Evolutionary conservation across 2,329 filamentous ascomycete genomes (phyloP).

Genomic region (Dichotomopilus funicola): DNA sequence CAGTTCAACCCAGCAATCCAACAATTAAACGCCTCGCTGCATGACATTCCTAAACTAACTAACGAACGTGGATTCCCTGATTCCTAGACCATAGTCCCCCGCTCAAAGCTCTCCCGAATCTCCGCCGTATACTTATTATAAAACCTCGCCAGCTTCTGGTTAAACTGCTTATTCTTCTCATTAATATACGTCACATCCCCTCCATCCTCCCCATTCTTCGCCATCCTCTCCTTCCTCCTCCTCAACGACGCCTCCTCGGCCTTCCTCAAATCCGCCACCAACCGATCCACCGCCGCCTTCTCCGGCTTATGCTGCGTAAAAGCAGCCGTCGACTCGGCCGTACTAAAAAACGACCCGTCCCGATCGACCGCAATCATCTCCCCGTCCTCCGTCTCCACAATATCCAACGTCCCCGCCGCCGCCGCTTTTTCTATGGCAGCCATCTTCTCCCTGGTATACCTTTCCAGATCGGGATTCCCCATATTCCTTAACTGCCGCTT

Average conservation of each 20-base stretch:
- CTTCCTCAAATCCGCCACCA: slow-evolving; percentile 80
- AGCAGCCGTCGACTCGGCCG: slow-evolving; percentile 65
- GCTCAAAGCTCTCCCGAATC: slow-evolving; percentile 94
- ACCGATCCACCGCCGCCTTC: slow-evolving; percentile 76
- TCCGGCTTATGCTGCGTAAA: slow-evolving; percentile 83
- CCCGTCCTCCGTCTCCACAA: slow-evolving; percentile 91
- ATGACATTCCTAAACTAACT: slow-evolving; percentile 3
- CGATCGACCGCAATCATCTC: slow-evolving; percentile 92
- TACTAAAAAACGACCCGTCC: slow-evolving; percentile 85
- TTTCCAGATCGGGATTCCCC: slow-evolving; percentile 65
- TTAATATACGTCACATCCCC: slow-evolving; percentile 96
- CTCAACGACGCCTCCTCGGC: slow-evolving; percentile 81
- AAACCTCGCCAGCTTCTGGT: slow-evolving; percentile 90
- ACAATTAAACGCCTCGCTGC: no score
- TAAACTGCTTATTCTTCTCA: slow-evolving; percentile 99
- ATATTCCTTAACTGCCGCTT: slow-evolving; percentile 80
- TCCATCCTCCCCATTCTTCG: slow-evolving; percentile 71
- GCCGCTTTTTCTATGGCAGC: slow-evolving; percentile 80
- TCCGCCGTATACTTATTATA: slow-evolving; percentile 99
- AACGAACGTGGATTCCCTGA: neutral
- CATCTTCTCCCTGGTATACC: slow-evolving; percentile 83
- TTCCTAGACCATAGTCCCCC: slow-evolving; percentile 90
- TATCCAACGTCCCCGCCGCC: slow-evolving; percentile 75
- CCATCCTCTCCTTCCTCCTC: slow-evolving; percentile 74
- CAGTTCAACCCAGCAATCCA: no score